Evolutionary conservation across 257 asterid species (phyloP), one percentile per base, ranked within the genome.

Genomic region (Schizonepeta tenuifolia): DNA sequence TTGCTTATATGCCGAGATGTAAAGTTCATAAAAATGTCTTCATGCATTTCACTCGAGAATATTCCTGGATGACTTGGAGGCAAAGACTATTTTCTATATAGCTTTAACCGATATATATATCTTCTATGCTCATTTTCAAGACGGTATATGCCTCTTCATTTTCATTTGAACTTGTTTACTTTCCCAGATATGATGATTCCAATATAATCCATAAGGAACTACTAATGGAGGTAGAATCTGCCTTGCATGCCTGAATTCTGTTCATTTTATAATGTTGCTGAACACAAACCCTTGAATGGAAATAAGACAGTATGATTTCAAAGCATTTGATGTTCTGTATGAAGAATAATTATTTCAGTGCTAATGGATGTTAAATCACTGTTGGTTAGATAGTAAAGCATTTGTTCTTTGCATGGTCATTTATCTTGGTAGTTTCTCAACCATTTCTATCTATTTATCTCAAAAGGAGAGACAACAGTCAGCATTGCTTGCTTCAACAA

Each of bases 391-490:
- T 35, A 26, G 53, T 61, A 62, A 40, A 49, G 72, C 20, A 57
- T 31, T 59, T 31, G 21, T n/a, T 57, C 26, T 50, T 50, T 68
- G 64, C 20, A 5, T 28, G 53, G 44, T 72, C 31, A 67, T 56
- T 75, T 64, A 14, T 58, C 20, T 67, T 58, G 47, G 44, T 61
- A 71, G 49, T 66, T 62, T 73, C 70, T 80, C 24, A 21, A 20
- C 70, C 20, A 1, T 24, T 50, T 4, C 54, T 67, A 54, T 49
- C 24, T 69, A 60, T 73, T 56, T 49, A 58, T 80, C 79, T 36
- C 65, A 43, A 71, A 59, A 92, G 96, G 94, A 81, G 81, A 83
- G 79, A 81, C 88, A 85, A 61, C 91, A 21, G 67, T 13, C 78
- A n/a, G 31, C 10, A 24, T 62, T 75, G 75, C 73, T 75, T 67